These are phyloP conservation scores for Plenodomus lindquistii DNA, from an alignment of 2,329 filamentous ascomycete species.

Conservation along the genomic window DNA sequence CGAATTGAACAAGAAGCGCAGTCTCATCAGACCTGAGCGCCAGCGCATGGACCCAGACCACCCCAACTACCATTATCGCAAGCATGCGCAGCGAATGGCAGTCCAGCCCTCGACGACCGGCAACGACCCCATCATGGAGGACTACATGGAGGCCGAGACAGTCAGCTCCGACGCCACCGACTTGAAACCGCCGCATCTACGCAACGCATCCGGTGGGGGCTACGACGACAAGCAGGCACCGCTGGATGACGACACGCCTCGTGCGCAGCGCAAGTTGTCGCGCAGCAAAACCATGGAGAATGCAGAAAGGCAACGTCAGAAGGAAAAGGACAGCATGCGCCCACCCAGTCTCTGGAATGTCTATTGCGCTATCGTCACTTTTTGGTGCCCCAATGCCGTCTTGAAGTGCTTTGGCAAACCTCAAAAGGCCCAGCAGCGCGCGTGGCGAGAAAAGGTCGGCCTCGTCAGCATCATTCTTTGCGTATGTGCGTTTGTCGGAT, in stretches of 20 bases:
- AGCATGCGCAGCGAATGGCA: constrained; percentile 92
- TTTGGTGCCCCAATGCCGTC: constrained; percentile 88
- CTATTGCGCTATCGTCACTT: constrained; percentile 91
- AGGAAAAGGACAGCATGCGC: constrained; percentile 65
- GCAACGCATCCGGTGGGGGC: constrained; percentile 43
- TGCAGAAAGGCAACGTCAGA: constrained; percentile 63
- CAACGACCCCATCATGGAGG: constrained; percentile 84
- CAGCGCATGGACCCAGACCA: constrained; percentile 83
- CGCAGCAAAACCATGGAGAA: constrained; percentile 63
- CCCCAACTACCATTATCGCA: constrained; percentile 93
- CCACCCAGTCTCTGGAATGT: constrained; percentile 92
- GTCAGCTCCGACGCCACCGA: constrained; percentile 67
- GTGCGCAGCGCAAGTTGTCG: constrained; percentile 63
- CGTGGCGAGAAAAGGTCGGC: constrained; percentile 98
- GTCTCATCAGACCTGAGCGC: constrained; percentile 85
- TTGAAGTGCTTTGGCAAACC: constrained; percentile 84
- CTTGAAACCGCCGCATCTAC: constrained; percentile 49
- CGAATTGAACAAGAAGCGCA: constrained; percentile 74
- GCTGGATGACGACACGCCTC: constrained; percentile 30
- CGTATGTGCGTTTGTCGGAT: constrained; percentile 89
- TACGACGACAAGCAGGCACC: constrained; percentile 45
- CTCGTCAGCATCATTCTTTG: constrained; percentile 89
- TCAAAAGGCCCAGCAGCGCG: constrained; percentile 82
- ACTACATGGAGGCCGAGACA: constrained; percentile 58
- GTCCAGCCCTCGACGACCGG: constrained; percentile 89